Conservation (phyloP, 2,329 filamentous ascomycete genomes). For the Phyllachora maydis region DNA sequence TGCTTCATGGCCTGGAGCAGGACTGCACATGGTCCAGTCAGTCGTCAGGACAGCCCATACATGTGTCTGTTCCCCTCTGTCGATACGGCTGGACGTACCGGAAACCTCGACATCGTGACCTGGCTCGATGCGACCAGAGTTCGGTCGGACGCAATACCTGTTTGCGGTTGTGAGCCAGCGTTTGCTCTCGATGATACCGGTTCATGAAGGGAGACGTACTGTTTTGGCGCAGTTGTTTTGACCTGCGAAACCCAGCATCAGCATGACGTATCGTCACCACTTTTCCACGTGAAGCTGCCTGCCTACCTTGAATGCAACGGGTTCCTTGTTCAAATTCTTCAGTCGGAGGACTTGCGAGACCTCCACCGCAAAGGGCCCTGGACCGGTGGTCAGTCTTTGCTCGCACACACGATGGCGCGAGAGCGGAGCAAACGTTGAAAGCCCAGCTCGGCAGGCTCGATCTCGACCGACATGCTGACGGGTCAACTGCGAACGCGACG, state of each 20-base stretch:
- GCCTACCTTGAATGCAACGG: conserved; percentile 55
- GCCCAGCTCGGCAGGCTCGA: conserved; percentile 76
- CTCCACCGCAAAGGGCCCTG: conserved; percentile 47
- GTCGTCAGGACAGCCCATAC: too few relatives aligned
- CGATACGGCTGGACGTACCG: conserved; percentile 48
- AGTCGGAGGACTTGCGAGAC: conserved; percentile 44
- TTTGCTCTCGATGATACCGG: conserved; percentile 5
- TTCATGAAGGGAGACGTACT: conserved; percentile 38
- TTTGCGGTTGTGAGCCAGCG: too few relatives aligned
- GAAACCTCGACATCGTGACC: conserved; percentile 81
- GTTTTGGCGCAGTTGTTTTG: conserved; percentile 97
- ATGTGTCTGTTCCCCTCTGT: too few relatives aligned
- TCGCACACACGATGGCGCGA: conserved; percentile 3
- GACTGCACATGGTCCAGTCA: too few relatives aligned
- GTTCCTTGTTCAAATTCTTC: conserved; percentile 39
- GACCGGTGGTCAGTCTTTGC: conserved; percentile 6
- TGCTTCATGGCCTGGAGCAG: conserved; percentile 96
- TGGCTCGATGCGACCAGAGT: conserved; percentile 87
- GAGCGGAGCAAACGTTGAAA: conserved; percentile 57
- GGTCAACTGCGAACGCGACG: too few relatives aligned
- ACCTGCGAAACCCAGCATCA: too few relatives aligned
- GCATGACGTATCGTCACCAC: too few relatives aligned
- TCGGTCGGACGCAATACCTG: conserved; percentile 96
- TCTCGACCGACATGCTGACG: conserved; percentile 74
- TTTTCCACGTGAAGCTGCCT: too few relatives aligned